These are phyloP conservation scores for Ceratobasidium theobromae DNA, from an alignment of 1,284 basidiomycete species.

Conservation along the genomic window DNA sequence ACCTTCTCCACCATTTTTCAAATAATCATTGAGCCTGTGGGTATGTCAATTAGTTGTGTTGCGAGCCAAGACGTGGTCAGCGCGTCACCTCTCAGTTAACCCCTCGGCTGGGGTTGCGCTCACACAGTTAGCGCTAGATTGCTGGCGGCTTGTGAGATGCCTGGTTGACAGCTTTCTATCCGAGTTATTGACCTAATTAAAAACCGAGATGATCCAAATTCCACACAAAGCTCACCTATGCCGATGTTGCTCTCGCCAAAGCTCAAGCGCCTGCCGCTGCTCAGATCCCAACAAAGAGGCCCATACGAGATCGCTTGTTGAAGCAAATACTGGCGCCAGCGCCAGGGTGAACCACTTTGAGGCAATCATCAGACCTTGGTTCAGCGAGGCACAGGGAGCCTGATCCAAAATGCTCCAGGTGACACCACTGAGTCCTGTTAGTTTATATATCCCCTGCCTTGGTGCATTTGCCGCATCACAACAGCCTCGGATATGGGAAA, in stretches of 20 bases:
- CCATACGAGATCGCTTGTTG: neutral
- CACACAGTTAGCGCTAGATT: neutral
- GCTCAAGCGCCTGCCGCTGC: conserved; percentile 9
- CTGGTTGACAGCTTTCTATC: neutral
- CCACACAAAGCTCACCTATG: neutral
- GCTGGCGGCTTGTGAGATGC: neutral
- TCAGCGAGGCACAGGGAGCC: neutral
- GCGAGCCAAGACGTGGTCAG: neutral
- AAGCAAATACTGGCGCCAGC: neutral
- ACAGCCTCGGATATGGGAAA: no score
- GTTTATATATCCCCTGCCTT: neutral
- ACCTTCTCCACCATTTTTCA: conserved; percentile 46
- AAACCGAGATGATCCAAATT: neutral
- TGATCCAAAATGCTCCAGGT: neutral
- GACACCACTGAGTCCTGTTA: neutral
- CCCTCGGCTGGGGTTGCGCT: conserved; percentile 5
- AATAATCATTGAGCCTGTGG: neutral
- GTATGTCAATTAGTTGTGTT: neutral
- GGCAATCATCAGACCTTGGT: neutral
- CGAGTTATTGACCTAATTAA: no score
- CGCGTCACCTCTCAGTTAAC: conserved; percentile 3
- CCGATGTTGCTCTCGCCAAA: conserved; percentile 8
- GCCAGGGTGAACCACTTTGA: neutral
- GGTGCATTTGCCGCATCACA: conserved; percentile 13
- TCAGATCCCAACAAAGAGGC: conserved; percentile 15